Base-by-base conservation (phyloP, 495 filamentous ascomycete genomes). In the Annulohypoxylon maeteangense region DNA sequence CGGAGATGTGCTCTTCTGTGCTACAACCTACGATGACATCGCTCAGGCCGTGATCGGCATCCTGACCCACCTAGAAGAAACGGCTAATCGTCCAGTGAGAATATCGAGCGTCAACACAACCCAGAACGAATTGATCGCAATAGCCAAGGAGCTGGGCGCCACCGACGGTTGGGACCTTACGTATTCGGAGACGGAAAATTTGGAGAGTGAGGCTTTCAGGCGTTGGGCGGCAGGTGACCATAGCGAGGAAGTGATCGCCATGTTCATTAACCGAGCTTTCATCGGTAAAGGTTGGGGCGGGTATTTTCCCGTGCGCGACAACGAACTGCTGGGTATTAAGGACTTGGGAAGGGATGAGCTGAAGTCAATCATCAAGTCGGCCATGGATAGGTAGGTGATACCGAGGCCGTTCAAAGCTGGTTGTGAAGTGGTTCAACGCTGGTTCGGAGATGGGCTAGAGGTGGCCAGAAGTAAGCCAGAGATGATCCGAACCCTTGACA, bases 231-330 rank as follows among this genome's bases (percentile, higher is more conserved):
- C 68, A 54, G 70, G 70, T 68, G 70, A 73, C 23, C 70, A 73
- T 68, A 73, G 70, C 70, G 70, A 73, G 29, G 70, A 73, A 55
- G 70, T 73, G 56, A 73, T 73, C 62, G 70, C 70, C 10, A 73
- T 73, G 70, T 73, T 73, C 27, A 73, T 73, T 29, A 73, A 73
- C 60, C 61, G 70, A 25, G 70, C 70, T 22, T 73, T 73, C 50
- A 73, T 73, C 42, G 70, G 70, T 2, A 56, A 73, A 36, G 70
- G 70, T n/a, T 73, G 70, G 70, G 70, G 70, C 55, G 70, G 70
- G 25, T 73, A 73, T 50, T 73, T 73, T 50, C 70, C 70, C 11
- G 65, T 73, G 23, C 61, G 54, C 14, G 70, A 73, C 36, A 73
- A 73, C 14, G 65, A 73, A 36, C 48, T 73, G 42, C 65, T 73